These are phyloP conservation scores for Fimicolochytrium jonesii DNA, from an alignment of 192 early-diverging fungal species.

Conservation along the genomic window DNA sequence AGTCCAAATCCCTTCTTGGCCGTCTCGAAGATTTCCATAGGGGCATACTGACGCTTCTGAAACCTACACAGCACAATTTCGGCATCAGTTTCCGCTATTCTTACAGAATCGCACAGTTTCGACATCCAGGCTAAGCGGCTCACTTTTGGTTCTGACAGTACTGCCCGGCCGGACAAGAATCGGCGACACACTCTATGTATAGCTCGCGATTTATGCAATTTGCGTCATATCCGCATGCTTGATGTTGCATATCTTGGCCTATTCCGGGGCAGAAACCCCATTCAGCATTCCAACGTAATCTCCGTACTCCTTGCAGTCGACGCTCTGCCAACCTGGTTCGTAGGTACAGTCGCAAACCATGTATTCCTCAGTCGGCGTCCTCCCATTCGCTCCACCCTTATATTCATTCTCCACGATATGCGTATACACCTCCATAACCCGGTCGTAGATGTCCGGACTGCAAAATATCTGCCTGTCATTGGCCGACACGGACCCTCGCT, in stretches of 20 bases:
- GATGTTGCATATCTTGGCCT: constrained; percentile 14
- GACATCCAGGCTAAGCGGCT: no score
- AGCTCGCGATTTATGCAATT: constrained; percentile 89
- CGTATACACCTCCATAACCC: constrained; percentile 58
- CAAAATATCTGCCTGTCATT: constrained; percentile 18
- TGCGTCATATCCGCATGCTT: constrained; percentile 83
- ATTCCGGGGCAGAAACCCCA: no score
- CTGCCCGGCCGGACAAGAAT: constrained; percentile 81
- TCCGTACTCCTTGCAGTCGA: no score
- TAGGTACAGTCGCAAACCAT: constrained; percentile 78
- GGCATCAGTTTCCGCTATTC: no score
- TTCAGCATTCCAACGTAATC: no score
- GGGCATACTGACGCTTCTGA: constrained; percentile 77
- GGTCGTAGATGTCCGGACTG: constrained; percentile 23
- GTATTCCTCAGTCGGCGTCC: constrained; percentile 63
- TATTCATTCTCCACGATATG: constrained; percentile 69
- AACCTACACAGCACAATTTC: constrained; percentile 72
- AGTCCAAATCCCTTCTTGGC: constrained; percentile 95
- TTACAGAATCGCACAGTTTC: no score
- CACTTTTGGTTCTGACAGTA: constrained; percentile 85
- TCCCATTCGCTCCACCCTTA: constrained; percentile 65
- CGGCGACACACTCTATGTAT: constrained; percentile 86
- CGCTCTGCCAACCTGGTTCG: constrained; percentile 62
- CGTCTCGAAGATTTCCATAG: constrained; percentile 82
- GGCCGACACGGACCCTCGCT: no score